Base-by-base conservation (phyloP, 1,284 basidiomycete species). In the Trichosporon coremiiforme region DNA sequence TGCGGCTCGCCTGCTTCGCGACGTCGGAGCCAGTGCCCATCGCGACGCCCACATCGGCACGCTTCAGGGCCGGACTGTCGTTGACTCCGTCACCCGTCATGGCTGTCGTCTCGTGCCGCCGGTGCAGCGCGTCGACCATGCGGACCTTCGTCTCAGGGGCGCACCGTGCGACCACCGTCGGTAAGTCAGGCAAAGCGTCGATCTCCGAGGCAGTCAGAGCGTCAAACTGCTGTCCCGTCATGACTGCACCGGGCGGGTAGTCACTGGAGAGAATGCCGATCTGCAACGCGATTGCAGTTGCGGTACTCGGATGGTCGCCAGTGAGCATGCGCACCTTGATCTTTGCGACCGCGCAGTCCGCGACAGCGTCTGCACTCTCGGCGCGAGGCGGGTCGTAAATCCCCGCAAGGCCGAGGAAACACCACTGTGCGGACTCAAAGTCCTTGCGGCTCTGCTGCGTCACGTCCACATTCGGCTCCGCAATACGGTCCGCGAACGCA, bases 1-100 rank as follows among this genome's bases (percentile, higher is more conserved):
- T 84, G 77, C 89, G 88, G 17, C 87, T 85, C 2, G 85, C 84
- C 68, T 85, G 85, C 77, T 86, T 86, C 38, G 90, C 90, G 22
- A 91, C 89, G 75, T 91, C 90, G 3, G 87, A 87, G 13, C 90
- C 90, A 2, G 86, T 87, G 38, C 90, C 90, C 90, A 91, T 91
- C 6, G 88, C 89, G 71, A 91, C 88, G 57, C 88, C 88, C 38
- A 89, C 87, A 66, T 88, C 87, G 22, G 88, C 87, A 45, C 85
- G 84, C 75, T 87, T 87, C 70, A 88, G 80, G 75, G 87, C 84
- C 7, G 87, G 87, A 4, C 85, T 84, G 75, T 88, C 87, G 77
- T 90, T 90, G 70, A 91, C 85, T 74, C 87, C 87, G 69, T 84
- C 83, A 62, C 85, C 84, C 4, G 84, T 85, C 84, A 85, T 85